Percentiles rank a stretch among this genome's conserved stretches.
Evolutionary conservation across 1,284 basidiomycete species (phyloP).

Genomic region (Microbotryum lychnidis-dioicae): DNA sequence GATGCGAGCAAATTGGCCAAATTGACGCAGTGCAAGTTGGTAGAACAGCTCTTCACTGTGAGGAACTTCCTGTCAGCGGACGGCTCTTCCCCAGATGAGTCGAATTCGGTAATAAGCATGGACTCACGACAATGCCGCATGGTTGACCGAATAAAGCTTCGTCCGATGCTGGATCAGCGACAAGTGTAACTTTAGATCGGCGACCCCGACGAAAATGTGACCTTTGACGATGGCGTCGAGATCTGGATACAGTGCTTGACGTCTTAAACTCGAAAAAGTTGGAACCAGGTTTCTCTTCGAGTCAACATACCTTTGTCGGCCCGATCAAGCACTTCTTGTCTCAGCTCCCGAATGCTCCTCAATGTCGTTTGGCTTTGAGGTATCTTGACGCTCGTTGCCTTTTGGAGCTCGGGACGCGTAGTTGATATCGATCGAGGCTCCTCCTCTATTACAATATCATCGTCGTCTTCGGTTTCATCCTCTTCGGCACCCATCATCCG

Average conservation of each 20-base stretch:
- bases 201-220: slow-evolving; percentile 88
- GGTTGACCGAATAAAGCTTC: slow-evolving; percentile 80
- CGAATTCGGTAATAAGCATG: slow-evolving; percentile 7
- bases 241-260: slow-evolving; percentile 46
- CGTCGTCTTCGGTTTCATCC: slow-evolving; percentile 19
- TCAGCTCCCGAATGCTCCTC: slow-evolving; percentile 64
- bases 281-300: neutral
- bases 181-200: slow-evolving; percentile 64
- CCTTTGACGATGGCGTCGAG: slow-evolving; percentile 74
- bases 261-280: slow-evolving; percentile 1
- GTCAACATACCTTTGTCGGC: slow-evolving; percentile 59
- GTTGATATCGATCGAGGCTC: neutral
- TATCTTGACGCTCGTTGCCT: slow-evolving; percentile 45
- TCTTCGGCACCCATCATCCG: slow-evolving; percentile 28
- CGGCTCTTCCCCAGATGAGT: neutral
- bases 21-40: slow-evolving; percentile 84
- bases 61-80: neutral
- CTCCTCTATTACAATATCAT: neutral
- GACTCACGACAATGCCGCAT: slow-evolving; percentile 67
- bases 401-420: neutral
- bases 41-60: slow-evolving; percentile 87
- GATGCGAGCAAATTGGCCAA: slow-evolving; percentile 69
- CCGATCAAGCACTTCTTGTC: slow-evolving; percentile 53
- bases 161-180: slow-evolving; percentile 83
- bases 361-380: slow-evolving; percentile 70